These are phyloP conservation scores for Talaromyces nanjingensis DNA, from an alignment of 495 filamentous ascomycete genomes.

Conservation along the genomic window DNA sequence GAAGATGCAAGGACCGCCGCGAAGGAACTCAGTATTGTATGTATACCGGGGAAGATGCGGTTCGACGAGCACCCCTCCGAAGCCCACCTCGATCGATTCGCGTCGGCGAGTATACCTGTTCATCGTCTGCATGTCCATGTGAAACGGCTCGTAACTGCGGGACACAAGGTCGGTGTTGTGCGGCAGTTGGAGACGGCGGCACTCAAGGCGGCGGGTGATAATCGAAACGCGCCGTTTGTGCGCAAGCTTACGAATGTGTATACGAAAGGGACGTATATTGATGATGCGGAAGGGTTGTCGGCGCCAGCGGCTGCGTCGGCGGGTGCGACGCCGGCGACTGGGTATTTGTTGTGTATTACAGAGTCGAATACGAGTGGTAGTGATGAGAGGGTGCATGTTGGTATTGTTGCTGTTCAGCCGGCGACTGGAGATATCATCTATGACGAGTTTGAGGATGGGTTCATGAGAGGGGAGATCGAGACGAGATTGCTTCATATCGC, in stretches of 20 bases:
- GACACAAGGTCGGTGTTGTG: slow-evolving; percentile 94
- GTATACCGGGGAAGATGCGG: slow-evolving; percentile 89
- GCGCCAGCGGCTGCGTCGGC: slow-evolving; percentile 37
- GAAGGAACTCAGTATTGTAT: slow-evolving; percentile 90
- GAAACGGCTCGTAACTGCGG: slow-evolving; percentile 84
- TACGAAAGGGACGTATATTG: slow-evolving; percentile 97
- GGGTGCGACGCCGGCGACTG: slow-evolving; percentile 64
- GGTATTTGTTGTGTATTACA: slow-evolving; percentile 88
- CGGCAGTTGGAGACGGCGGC: slow-evolving; percentile 98
- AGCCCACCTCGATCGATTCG: slow-evolving; percentile 86
- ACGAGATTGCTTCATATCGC: slow-evolving; percentile 90
- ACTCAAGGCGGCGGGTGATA: slow-evolving; percentile 92
- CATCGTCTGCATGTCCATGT: slow-evolving; percentile 92
- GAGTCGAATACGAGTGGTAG: slow-evolving; percentile 82
- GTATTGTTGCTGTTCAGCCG: slow-evolving; percentile 91
- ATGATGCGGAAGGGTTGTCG: slow-evolving; percentile 81
- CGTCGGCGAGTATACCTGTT: slow-evolving; percentile 90
- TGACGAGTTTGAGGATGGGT: slow-evolving; percentile 94
- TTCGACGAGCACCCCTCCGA: slow-evolving; percentile 96
- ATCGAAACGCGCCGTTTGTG: slow-evolving; percentile 85
- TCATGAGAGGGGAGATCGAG: slow-evolving; percentile 96
- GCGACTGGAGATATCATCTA: slow-evolving; percentile 95
- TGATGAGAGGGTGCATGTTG: slow-evolving; percentile 90
- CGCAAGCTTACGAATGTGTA: slow-evolving; percentile 94
- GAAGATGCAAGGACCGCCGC: slow-evolving; percentile 88